Conservation (phyloP, 225 moss, liverwort and hornwort genomes). For the Sphagnum tenellum region DNA sequence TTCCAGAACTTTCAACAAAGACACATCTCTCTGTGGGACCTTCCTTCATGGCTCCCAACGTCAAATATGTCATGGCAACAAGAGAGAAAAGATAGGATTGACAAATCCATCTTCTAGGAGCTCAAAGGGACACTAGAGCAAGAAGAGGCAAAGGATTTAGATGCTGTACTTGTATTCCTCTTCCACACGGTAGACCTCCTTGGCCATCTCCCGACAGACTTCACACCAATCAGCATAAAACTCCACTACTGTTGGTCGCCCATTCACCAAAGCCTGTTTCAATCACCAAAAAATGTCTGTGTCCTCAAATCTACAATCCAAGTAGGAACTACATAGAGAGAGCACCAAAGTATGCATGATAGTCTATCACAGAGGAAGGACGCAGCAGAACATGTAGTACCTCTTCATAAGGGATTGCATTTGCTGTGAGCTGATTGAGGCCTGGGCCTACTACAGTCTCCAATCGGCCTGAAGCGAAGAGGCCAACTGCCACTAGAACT, state of each 20-base stretch:
- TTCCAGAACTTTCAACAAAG: too few species aligned
- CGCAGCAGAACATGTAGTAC: neutral
- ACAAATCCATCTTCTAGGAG: too few species aligned
- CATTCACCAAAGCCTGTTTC: constrained; percentile 68
- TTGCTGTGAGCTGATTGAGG: constrained; percentile 40
- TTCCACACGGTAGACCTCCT: constrained; percentile 83
- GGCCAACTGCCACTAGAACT: constrained; percentile 40
- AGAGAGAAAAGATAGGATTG: too few species aligned
- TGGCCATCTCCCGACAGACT: constrained; percentile 92
- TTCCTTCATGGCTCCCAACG: too few species aligned
- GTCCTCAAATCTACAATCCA: neutral
- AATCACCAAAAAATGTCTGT: neutral
- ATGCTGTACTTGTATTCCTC: constrained; percentile 75
- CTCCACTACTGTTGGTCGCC: constrained; percentile 87
- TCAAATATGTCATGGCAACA: too few species aligned
- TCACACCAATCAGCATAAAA: constrained; percentile 99
- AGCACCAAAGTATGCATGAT: too few species aligned
- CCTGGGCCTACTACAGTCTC: constrained; percentile 34
- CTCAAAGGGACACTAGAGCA: too few species aligned
- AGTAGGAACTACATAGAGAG: too few species aligned
- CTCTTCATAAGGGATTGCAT: constrained; percentile 58
- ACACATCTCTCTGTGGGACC: too few species aligned
- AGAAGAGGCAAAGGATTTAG: neutral
- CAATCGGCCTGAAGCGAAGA: constrained; percentile 40
- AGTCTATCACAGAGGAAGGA: too few species aligned